phyloP scores from a whole-genome alignment of 371 early-diverging fungal genomes.

The Mucor plumbeus region DNA sequence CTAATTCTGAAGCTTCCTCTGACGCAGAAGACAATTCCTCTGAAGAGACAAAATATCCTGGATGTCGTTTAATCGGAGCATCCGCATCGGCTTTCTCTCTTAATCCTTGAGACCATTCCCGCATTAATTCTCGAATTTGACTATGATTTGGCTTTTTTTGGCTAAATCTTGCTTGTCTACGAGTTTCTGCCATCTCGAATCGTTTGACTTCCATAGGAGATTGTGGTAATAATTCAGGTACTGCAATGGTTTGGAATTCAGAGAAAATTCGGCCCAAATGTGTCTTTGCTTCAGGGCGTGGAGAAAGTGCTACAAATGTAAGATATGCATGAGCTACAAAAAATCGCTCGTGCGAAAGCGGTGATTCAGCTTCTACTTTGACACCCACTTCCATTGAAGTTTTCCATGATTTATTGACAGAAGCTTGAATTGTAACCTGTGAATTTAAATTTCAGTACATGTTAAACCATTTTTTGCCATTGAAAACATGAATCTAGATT shows the following conservation, averaged over 20 bases:
- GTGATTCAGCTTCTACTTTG: slow-evolving; percentile 72
- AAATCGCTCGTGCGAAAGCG: slow-evolving; percentile 60
- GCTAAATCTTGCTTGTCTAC: slow-evolving; percentile 48
- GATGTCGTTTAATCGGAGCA: slow-evolving; percentile 47
- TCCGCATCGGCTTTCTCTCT: slow-evolving; percentile 32
- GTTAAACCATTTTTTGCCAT: neutral
- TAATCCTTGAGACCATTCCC: slow-evolving; percentile 49
- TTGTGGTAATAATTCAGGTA: slow-evolving; percentile 55
- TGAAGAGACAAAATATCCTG: slow-evolving; percentile 27
- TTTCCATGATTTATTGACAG: slow-evolving; percentile 75
- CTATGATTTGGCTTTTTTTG: slow-evolving; percentile 14
- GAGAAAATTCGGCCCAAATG: slow-evolving; percentile 41
- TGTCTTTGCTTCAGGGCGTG: slow-evolving; percentile 39
- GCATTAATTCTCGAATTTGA: slow-evolving; percentile 40
- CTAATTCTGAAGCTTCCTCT: slow-evolving; percentile 1
- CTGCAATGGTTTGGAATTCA: slow-evolving; percentile 42
- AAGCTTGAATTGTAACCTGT: slow-evolving; percentile 64
- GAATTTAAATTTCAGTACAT: neutral
- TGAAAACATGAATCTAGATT: neutral
- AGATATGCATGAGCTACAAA: slow-evolving; percentile 77
- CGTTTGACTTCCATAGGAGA: slow-evolving; percentile 53
- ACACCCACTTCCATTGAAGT: slow-evolving; percentile 78
- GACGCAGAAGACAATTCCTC: slow-evolving; percentile 7
- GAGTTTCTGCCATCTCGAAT: slow-evolving; percentile 64
- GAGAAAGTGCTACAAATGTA: slow-evolving; percentile 74